phyloP scores from a whole-genome alignment of 148 eudicot species.

The Diospyros lotus region DNA sequence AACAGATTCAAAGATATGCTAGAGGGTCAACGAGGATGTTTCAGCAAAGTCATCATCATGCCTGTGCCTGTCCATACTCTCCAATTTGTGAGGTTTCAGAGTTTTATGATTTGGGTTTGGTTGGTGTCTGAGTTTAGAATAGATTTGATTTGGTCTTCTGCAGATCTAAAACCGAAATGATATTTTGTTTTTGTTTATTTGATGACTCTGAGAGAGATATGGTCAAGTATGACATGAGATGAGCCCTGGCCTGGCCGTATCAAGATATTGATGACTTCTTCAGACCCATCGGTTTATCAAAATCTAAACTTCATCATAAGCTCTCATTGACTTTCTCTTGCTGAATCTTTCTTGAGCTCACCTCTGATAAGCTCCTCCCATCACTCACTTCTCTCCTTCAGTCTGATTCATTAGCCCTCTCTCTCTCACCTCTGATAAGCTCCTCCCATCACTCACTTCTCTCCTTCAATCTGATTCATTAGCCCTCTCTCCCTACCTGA shows the following conservation, averaged over 20 bases:
- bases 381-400: conserved; percentile 22
- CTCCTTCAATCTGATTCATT: conserved; percentile 22
- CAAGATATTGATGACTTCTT: too few species aligned
- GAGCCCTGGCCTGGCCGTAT: too few species aligned
- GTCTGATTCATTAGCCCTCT: conserved; percentile 20
- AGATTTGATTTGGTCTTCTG: not conserved
- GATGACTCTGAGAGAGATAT: not conserved
- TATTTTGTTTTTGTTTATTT: not conserved
- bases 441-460: conserved; percentile 26
- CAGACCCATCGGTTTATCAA: not conserved
- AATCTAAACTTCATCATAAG: conserved; percentile 5
- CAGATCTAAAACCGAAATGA: not conserved
- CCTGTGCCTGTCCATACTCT: too few species aligned
- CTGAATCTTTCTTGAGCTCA: conserved; percentile 28
- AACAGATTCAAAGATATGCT: not conserved
- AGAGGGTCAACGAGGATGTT: not conserved
- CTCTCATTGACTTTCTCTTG: conserved; percentile 29
- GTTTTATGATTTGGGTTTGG: not conserved
- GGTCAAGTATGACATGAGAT: too few species aligned
- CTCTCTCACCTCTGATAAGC: conserved; percentile 24
- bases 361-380: conserved; percentile 32
- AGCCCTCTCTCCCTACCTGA: not conserved
- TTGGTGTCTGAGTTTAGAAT: not conserved
- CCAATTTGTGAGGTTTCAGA: too few species aligned
- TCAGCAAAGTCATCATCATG: not conserved